These are phyloP conservation scores for Peronosclerospora sorghi DNA, from an alignment of 352 stramenopile genomes.

Conservation along the genomic window DNA sequence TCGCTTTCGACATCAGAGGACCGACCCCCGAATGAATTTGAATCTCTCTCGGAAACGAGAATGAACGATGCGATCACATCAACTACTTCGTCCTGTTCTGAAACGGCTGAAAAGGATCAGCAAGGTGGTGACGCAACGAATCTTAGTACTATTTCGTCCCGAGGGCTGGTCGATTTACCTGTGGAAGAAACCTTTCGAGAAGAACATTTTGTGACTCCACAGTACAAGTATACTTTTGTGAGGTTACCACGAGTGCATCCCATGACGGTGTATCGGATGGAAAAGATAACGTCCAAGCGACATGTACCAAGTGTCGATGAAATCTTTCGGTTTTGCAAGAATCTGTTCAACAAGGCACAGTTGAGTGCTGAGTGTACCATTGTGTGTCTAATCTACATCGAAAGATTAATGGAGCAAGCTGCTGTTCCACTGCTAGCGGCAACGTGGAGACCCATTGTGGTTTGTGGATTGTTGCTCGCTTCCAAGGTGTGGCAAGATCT, in stretches of 20 bases:
- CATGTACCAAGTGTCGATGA: slow-evolving; percentile 86
- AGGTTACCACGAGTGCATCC: slow-evolving; percentile 58
- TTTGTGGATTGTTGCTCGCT: slow-evolving; percentile 94
- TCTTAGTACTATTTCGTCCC: slow-evolving; percentile 39
- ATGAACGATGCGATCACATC: slow-evolving; percentile 2
- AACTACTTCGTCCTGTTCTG: background rate
- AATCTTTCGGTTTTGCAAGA: slow-evolving; percentile 89
- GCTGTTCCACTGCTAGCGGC: slow-evolving; percentile 90
- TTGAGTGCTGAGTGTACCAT: slow-evolving; percentile 98
- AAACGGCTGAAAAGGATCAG: slow-evolving; percentile 6
- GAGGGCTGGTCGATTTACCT: slow-evolving; percentile 52
- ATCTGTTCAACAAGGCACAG: slow-evolving; percentile 95
- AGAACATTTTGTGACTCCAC: slow-evolving; percentile 82
- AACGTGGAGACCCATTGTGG: slow-evolving; percentile 97
- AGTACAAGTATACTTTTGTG: slow-evolving; percentile 84
- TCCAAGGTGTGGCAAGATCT: slow-evolving; percentile 99
- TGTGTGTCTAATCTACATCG: slow-evolving; percentile 98
- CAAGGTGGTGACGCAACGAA: slow-evolving; percentile 16
- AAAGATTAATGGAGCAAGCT: slow-evolving; percentile 95
- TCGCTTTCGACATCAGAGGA: slow-evolving; percentile 11
- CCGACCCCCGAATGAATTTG: slow-evolving; percentile 8
- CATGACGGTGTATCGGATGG: slow-evolving; percentile 72
- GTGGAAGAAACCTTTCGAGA: slow-evolving; percentile 81
- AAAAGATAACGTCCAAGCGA: slow-evolving; percentile 70
- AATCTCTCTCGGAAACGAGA: slow-evolving; percentile 6